A percentile compares a stretch with the other conserved stretches of the same genome.
Conservation (phyloP, 2,329 filamentous ascomycete genomes). For the Aspergillus brasiliensis region DNA sequence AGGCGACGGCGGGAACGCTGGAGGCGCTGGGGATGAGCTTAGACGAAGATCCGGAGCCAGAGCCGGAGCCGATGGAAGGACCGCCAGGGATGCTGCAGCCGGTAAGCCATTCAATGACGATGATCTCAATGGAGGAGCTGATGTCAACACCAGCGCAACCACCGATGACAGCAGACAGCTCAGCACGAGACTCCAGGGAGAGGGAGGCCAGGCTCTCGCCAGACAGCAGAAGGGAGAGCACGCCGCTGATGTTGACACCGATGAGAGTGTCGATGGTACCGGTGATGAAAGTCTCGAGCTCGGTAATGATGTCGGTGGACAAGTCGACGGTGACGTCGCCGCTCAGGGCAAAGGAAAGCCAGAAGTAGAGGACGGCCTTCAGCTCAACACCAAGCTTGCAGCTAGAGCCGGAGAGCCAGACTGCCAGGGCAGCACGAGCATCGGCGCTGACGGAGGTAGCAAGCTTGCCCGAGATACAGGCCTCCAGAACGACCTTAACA, state of each 20-base stretch:
- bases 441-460: slow-evolving; percentile 31
- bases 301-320: slow-evolving; percentile 27
- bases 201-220: slow-evolving; percentile 37
- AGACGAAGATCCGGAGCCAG: slow-evolving; percentile 13
- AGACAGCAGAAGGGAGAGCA: slow-evolving; percentile 32
- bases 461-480: slow-evolving; percentile 32
- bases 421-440: slow-evolving; percentile 32
- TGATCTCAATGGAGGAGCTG: slow-evolving; percentile 55
- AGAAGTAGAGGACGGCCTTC: slow-evolving; percentile 40
- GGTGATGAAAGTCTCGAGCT: slow-evolving; percentile 34
- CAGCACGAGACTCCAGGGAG: slow-evolving; percentile 35
- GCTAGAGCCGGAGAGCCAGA: slow-evolving; percentile 35
- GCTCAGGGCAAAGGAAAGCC: slow-evolving; percentile 34
- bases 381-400: slow-evolving; percentile 40
- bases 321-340: slow-evolving; percentile 32
- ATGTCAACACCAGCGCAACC: slow-evolving; percentile 50
- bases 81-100: slow-evolving; percentile 31
- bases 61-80: slow-evolving; percentile 8
- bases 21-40: slow-evolving; percentile 21
- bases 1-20: slow-evolving; percentile 12
- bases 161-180: slow-evolving; percentile 40
- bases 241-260: slow-evolving; percentile 35
- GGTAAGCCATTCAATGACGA: slow-evolving; percentile 47
- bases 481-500: slow-evolving; percentile 32
- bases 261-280: slow-evolving; percentile 30